Evolutionary conservation across 495 filamentous ascomycete genomes (phyloP).

Genomic region (Glutinoglossum americanum): DNA sequence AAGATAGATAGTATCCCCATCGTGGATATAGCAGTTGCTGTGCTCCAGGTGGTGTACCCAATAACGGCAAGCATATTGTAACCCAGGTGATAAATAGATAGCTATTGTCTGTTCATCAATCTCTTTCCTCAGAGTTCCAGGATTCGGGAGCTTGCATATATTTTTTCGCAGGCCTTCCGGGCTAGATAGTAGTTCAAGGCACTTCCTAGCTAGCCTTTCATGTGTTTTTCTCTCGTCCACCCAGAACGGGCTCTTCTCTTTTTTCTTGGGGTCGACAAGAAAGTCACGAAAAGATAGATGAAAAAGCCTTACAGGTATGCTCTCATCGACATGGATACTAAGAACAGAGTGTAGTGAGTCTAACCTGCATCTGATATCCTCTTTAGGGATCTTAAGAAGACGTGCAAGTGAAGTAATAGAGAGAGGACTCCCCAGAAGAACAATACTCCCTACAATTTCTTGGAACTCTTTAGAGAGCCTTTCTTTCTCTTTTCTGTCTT

Average conservation of each 20-base stretch:
- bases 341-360: conserved; percentile 12
- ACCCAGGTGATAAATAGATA: too few species aligned
- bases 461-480: conserved; percentile 5
- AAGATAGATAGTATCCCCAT: too few species aligned
- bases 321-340: conserved; percentile 12
- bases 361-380: too few species aligned
- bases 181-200: conserved; percentile 16
- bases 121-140: conserved; percentile 11
- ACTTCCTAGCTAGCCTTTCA: too few species aligned
- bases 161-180: conserved; percentile 15
- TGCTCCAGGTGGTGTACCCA: too few species aligned
- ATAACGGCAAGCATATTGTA: too few species aligned
- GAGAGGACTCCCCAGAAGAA: conserved; percentile 4
- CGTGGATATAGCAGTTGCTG: too few species aligned
- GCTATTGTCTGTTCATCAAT: too few species aligned
- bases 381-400: too few species aligned
- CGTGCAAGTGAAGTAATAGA: too few species aligned
- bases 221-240: too few species aligned
- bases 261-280: conserved; percentile 19
- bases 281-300: conserved; percentile 33
- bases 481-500: conserved; percentile 7
- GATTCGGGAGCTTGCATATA: conserved; percentile 17
- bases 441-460: conserved; percentile 9
- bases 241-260: conserved; percentile 16
- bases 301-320: conserved; percentile 17